Conservation (phyloP, 2,329 filamentous ascomycete species). For the Neobulgaria alba region DNA sequence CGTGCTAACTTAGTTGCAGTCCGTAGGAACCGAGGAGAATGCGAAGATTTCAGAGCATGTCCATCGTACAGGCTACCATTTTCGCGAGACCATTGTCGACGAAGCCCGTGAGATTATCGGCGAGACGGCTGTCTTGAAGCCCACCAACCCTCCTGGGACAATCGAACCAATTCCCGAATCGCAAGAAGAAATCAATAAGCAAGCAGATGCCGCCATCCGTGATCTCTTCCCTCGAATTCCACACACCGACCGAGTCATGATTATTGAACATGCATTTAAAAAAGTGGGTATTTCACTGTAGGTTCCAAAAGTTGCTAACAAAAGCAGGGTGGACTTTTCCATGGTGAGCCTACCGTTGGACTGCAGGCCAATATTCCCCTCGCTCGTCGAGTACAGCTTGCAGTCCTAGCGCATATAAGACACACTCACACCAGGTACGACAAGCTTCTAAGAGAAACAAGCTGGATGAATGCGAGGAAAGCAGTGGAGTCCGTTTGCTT, state of each 20-base stretch:
- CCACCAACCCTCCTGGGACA: constrained; percentile 24
- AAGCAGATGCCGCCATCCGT: constrained; percentile 53
- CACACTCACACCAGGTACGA: constrained; percentile 62
- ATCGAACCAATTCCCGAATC: constrained; percentile 52
- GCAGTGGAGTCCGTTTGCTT: constrained; percentile 52
- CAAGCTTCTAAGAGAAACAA: constrained; percentile 47
- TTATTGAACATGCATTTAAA: constrained; percentile 55
- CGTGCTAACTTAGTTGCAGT: constrained; percentile 2
- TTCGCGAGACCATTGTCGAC: constrained; percentile 50
- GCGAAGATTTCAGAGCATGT: constrained; percentile 37
- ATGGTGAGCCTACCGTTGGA: constrained; percentile 49
- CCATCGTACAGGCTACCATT: constrained; percentile 52
- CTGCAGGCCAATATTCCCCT: constrained; percentile 47
- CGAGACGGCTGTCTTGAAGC: constrained; percentile 23
- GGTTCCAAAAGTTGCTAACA: constrained; percentile 4
- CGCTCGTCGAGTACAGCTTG: constrained; percentile 54
- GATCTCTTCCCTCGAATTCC: constrained; percentile 60
- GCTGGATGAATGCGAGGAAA: constrained; percentile 51
- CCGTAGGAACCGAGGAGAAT: constrained; percentile 20
- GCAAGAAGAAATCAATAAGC: constrained; percentile 51
- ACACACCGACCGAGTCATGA: constrained; percentile 52
- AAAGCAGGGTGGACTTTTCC: constrained; percentile 40
- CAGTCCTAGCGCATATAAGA: constrained; percentile 57
- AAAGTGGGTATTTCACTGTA: constrained; percentile 37
- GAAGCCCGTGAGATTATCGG: constrained; percentile 36